phyloP scores from a whole-genome alignment of 2,329 filamentous ascomycete species.

The Xylariaceae sp. region DNA sequence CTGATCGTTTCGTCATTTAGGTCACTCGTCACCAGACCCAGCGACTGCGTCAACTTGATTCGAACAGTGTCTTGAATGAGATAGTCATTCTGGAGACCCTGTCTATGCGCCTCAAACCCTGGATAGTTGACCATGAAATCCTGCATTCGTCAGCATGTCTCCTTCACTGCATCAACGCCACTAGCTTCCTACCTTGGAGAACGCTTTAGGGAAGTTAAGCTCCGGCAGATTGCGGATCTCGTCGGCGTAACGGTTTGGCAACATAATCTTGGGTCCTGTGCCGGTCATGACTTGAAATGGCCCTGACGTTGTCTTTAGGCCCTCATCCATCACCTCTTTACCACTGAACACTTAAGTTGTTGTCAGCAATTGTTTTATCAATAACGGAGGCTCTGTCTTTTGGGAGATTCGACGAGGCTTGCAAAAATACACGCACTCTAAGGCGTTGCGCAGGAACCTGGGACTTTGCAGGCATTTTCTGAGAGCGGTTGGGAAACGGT shows the following conservation, averaged over 20 bases:
- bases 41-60: conserved; percentile 34
- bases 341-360: conserved; percentile 18
- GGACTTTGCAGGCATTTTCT: no score
- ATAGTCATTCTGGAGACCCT: conserved; percentile 22
- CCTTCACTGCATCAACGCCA: background rate
- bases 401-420: no score
- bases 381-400: no score
- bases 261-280: conserved; percentile 32
- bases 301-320: conserved; percentile 28
- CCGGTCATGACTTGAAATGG: conserved; percentile 34
- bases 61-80: conserved; percentile 33
- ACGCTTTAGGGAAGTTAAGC: conserved; percentile 34
- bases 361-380: no score
- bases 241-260: conserved; percentile 34
- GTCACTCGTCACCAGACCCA: conserved; percentile 33
- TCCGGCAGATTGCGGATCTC: conserved; percentile 35
- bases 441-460: no score
- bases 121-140: conserved; percentile 35
- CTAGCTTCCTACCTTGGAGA: conserved; percentile 29
- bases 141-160: conserved; percentile 16
- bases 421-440: no score
- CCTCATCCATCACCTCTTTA: conserved; percentile 24
- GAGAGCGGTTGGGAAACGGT: no score
- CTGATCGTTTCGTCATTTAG: conserved; percentile 35
- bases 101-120: conserved; percentile 31